Base-by-base conservation (phyloP, 805 yeast species). In the Ogataea minuta region DNA sequence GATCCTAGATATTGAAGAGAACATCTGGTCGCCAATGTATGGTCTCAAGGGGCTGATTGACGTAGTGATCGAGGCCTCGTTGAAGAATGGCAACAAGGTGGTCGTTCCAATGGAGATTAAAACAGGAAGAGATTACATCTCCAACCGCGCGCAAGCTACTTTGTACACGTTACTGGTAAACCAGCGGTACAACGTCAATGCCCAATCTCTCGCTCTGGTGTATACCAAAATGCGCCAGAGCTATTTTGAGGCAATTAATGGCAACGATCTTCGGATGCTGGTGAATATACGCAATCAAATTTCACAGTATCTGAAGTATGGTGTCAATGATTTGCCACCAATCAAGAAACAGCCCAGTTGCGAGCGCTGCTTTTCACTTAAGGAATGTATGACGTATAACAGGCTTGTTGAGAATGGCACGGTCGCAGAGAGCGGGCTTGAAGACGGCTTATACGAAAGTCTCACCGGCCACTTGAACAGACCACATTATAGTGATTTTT, bases 21-120 rank as follows among this genome's bases (percentile, higher is more conserved):
- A 81, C 51, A 81, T 93, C 10, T 81, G 95, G 88, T 87, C 97
- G 0, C 95, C 97, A 0, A 73, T 77, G 56, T 89, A 75, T 64
- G 99, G 99, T 0, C 62, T 93, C 7, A 77, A 87, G 49, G 99
- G 99, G 0, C 77, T 82, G 50, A 78, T 90, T 12, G 99, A 93
- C 64, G 96, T 83, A 3, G 88, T 96, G 0, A 71, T 88, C 2
- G 84, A 83, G 49, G 83, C 84, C 0, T 25, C 49, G 6, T 59
- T 65, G 17, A 56, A 72, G 7, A 64, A 65, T 30, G 68, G 67
- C 4, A 74, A 74, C n/a, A 74, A 67, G 23, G 70, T 56, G 39
- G 71, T 88, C 9, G 72, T 79, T 1, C 98, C 97, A 0, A 67
- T 93, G 64, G 99, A 93, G 57, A 78, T 93, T 42, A 93, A 93